phyloP scores from a whole-genome alignment of 2,329 filamentous ascomycete genomes.

The Diaporthe sp. region DNA sequence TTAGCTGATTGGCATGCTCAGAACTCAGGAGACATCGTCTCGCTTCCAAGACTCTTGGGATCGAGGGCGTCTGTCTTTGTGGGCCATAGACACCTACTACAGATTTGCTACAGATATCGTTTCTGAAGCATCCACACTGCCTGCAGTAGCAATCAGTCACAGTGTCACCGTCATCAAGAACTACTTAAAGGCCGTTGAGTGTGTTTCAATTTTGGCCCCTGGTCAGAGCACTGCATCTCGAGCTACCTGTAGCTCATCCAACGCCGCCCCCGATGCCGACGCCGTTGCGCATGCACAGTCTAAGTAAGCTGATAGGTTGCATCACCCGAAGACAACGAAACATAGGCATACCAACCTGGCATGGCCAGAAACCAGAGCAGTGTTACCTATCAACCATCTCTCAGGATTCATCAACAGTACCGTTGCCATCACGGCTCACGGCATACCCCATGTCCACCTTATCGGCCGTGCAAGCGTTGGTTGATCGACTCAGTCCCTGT shows the following conservation, averaged over 20 bases:
- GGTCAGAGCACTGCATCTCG: too few species aligned
- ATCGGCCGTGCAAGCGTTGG: neutral
- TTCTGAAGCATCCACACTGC: neutral
- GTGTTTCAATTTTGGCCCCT: too few species aligned
- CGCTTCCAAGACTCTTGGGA: conserved; percentile 1
- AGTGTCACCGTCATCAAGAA: neutral
- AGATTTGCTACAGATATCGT: too few species aligned
- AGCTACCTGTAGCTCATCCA: too few species aligned
- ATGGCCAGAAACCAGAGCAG: neutral
- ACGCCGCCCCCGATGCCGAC: neutral
- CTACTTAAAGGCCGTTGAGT: neutral
- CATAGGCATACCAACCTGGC: neutral
- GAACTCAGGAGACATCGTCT: neutral
- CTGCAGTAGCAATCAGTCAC: neutral
- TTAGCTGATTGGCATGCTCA: conserved; percentile 17
- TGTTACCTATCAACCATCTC: neutral
- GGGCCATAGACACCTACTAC: neutral
- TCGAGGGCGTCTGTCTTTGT: neutral
- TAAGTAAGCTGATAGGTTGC: neutral
- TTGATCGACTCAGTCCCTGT: neutral
- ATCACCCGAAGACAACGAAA: neutral
- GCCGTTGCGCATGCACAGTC: too few species aligned
- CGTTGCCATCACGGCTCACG: neutral
- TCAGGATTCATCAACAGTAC: neutral
- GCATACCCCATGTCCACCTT: neutral